Conservation (phyloP, 148 eudicot species). For the Gaultheria prostrata region DNA sequence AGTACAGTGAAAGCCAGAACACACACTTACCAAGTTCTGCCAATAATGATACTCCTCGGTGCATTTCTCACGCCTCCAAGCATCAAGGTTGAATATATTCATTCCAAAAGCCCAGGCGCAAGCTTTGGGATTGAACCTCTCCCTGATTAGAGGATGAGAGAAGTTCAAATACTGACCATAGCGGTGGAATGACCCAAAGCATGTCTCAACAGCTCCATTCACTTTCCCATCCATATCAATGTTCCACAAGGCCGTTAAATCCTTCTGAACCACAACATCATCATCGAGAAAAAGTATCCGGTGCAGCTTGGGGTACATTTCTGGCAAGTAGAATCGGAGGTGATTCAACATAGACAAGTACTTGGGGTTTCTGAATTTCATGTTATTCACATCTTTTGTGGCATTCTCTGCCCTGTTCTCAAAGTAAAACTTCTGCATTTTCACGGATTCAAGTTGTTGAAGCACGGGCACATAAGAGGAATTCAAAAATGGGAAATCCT, state of each 20-base stretch:
- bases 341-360: constrained; percentile 81
- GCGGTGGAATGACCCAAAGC: constrained; percentile 91
- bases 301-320: constrained; percentile 79
- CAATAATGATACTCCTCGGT: constrained; percentile 84
- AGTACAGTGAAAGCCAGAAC: neutral
- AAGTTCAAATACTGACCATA: constrained; percentile 82
- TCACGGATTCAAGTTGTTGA: constrained; percentile 62
- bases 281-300: constrained; percentile 82
- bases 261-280: constrained; percentile 96
- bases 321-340: constrained; percentile 87
- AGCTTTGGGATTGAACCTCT: constrained; percentile 73
- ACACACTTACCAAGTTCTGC: constrained; percentile 67
- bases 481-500: constrained; percentile 62
- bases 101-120: constrained; percentile 95
- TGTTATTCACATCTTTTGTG: constrained; percentile 51
- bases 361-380: constrained; percentile 59
- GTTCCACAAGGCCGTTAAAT: constrained; percentile 81
- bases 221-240: constrained; percentile 84
- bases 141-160: constrained; percentile 79
- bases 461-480: constrained; percentile 85
- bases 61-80: constrained; percentile 83
- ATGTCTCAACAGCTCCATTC: constrained; percentile 83
- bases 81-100: constrained; percentile 89
- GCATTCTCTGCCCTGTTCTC: constrained; percentile 66
- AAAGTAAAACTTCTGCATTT: constrained; percentile 46